A percentile compares a stretch with the other conserved stretches of the same genome.
phyloP scores from a whole-genome alignment of 2,329 filamentous ascomycete species.

The Fusarium sp. region DNA sequence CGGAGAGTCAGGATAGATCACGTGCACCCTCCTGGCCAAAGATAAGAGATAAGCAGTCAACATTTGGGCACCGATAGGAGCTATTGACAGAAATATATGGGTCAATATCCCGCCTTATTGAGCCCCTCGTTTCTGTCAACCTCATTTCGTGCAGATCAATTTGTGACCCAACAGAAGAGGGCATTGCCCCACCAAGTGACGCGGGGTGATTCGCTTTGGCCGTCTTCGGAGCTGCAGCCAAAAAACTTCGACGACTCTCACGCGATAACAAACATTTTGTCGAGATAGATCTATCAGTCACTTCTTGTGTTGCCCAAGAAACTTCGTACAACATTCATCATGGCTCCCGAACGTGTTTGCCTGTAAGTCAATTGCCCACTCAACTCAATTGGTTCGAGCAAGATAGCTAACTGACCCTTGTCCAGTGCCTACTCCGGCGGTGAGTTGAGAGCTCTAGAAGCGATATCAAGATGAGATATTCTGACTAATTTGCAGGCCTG shows the following conservation, averaged over 20 bases:
- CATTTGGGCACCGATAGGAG: background rate
- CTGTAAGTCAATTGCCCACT: conserved; percentile 22
- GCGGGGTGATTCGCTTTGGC: background rate
- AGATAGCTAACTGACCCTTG: conserved; percentile 10
- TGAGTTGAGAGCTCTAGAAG: conserved; percentile 5
- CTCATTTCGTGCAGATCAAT: background rate
- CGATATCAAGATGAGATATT: background rate
- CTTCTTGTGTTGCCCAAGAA: background rate
- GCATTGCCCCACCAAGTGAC: background rate
- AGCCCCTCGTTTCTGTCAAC: background rate
- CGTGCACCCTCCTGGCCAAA: background rate
- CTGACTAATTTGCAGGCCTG: conserved; percentile 8
- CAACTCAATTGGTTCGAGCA: background rate
- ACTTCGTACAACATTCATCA: background rate
- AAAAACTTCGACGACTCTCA: background rate
- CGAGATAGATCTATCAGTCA: background rate
- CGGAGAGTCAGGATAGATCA: background rate
- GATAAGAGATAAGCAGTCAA: background rate
- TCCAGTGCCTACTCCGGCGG: conserved; percentile 37
- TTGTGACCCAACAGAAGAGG: background rate
- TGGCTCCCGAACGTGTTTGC: conserved; percentile 35
- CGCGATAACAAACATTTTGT: background rate
- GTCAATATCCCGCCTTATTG: rapidly evolving
- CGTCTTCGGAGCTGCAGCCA: background rate
- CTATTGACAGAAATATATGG: background rate